Evolutionary conservation across 1,284 basidiomycete genomes (phyloP).

Genomic region (Coniferiporia weirii): DNA sequence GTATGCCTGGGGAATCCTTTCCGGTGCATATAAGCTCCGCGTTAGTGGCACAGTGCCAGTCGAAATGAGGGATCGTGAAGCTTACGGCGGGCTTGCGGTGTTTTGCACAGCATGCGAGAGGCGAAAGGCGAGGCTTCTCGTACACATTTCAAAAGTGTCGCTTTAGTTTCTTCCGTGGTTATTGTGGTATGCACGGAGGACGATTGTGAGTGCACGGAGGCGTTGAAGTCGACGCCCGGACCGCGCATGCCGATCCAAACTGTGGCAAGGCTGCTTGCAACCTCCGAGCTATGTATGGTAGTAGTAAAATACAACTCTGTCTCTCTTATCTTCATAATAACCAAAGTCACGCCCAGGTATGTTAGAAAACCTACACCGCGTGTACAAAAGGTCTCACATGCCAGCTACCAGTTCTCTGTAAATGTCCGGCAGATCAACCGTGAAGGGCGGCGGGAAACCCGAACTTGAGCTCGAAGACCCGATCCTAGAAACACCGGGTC

Average conservation of each 20-base stretch:
- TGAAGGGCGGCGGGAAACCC: constrained; percentile 7
- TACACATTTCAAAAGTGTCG: background rate
- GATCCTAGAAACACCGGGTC: constrained; percentile 19
- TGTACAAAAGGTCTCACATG: background rate
- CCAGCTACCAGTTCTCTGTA: background rate
- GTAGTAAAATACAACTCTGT: no score
- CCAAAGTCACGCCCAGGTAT: background rate
- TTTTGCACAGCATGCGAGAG: constrained; percentile 36
- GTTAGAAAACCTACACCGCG: background rate
- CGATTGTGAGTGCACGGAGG: no score
- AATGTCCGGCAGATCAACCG: constrained; percentile 1
- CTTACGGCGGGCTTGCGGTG: constrained; percentile 28
- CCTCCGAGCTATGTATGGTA: no score
- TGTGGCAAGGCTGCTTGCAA: no score
- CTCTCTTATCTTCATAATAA: no score
- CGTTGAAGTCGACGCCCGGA: no score
- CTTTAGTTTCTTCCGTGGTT: no score
- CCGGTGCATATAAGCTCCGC: background rate
- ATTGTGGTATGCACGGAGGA: no score
- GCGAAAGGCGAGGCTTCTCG: constrained; percentile 25
- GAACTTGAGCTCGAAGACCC: constrained; percentile 17
- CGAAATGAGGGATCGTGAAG: background rate
- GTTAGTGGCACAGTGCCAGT: no score
- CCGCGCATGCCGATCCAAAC: no score
- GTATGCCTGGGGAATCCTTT: constrained; percentile 65